Evolutionary conservation across 805 yeast species (phyloP).

Genomic region (Myxozyma lipomycoides): DNA sequence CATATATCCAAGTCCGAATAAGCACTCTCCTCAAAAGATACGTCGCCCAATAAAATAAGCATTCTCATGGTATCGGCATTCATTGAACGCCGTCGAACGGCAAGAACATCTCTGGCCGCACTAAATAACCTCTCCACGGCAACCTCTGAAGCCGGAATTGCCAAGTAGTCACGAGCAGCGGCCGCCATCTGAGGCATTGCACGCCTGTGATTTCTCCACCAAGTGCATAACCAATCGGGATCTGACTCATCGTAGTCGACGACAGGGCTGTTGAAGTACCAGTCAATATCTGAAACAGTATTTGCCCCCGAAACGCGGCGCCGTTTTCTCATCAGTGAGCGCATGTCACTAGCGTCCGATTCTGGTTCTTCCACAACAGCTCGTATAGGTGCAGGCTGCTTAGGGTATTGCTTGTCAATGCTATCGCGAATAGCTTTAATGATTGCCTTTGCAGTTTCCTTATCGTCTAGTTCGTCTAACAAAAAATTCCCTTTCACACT

Average conservation of each 20-base stretch:
- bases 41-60: constrained; percentile 3
- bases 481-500: constrained; percentile 1
- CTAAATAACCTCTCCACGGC: no score
- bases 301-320: no score
- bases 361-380: background rate
- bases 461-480: constrained; percentile 1
- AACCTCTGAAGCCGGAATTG: background rate
- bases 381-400: background rate
- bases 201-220: background rate
- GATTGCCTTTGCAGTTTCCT: background rate
- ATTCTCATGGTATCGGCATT: constrained; percentile 3
- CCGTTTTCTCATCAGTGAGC: no score
- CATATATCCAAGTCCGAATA: background rate
- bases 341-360: background rate
- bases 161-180: background rate
- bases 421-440: background rate
- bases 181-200: background rate
- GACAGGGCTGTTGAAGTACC: no score
- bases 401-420: background rate
- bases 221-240: background rate
- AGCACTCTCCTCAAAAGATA: background rate
- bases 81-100: constrained; percentile 1
- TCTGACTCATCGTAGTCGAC: background rate
- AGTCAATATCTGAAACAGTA: no score
- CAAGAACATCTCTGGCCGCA: no score